Evolutionary conservation across 1,139 yeast genomes (phyloP).

Genomic region (Martiniozyma asiatica): DNA sequence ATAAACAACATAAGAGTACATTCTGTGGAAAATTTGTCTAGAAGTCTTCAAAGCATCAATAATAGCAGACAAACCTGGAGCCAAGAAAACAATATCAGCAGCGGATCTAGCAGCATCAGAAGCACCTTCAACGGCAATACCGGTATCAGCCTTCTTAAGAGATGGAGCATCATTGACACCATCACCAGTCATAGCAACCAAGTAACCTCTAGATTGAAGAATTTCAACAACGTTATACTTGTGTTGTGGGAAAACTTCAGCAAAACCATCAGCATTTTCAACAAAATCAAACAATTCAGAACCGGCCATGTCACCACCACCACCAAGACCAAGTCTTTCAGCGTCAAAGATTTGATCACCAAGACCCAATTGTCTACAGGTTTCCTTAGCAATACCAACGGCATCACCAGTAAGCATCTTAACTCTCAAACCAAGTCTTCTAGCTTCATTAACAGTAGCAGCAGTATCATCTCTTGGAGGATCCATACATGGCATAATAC

Average conservation of each 20-base stretch:
- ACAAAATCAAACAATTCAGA: constrained; percentile 91
- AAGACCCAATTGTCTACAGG: constrained; percentile 94
- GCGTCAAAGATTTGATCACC: constrained; percentile 97
- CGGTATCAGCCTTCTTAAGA: constrained; percentile 91
- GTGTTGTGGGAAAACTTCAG: constrained; percentile 96
- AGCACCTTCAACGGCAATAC: constrained; percentile 96
- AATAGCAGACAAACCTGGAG: constrained; percentile 92
- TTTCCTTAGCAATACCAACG: constrained; percentile 97
- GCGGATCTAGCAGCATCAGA: constrained; percentile 95
- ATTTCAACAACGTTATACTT: constrained; percentile 87
- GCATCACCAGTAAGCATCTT: constrained; percentile 99
- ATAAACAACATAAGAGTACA: constrained; percentile 93
- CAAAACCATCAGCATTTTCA: constrained; percentile 95
- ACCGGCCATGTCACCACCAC: constrained; percentile 95
- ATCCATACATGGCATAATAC: constrained; percentile 98
- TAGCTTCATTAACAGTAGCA: constrained; percentile 88
- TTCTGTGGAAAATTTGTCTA: constrained; percentile 96
- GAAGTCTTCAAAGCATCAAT: constrained; percentile 91
- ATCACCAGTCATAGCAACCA: constrained; percentile 98
- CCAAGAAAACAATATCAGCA: constrained; percentile 91
- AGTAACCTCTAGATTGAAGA: constrained; percentile 83
- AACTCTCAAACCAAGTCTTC: constrained; percentile 85
- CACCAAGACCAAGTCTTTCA: constrained; percentile 85
- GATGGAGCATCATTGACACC: constrained; percentile 98
- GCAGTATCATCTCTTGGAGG: constrained; percentile 99